phyloP scores from a whole-genome alignment of 2,329 filamentous ascomycete species.

The Fusarium dimerum region DNA sequence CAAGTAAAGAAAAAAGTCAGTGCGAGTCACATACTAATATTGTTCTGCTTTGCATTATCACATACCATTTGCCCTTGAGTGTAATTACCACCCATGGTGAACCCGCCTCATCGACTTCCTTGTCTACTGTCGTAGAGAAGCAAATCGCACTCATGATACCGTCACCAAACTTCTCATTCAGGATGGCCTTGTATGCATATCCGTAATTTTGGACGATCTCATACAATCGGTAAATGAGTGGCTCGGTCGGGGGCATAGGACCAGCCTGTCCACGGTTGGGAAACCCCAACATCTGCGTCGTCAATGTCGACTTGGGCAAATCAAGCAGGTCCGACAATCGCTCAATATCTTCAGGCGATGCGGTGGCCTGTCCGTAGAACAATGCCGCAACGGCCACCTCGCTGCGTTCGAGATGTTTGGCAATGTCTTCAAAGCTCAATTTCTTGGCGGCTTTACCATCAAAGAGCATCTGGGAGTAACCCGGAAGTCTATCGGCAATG shows the following conservation, averaged over 20 bases:
- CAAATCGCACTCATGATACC: constrained; percentile 97
- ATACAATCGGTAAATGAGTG: constrained; percentile 79
- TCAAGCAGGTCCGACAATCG: constrained; percentile 67
- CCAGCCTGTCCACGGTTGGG: constrained; percentile 75
- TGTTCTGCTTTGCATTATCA: not conserved
- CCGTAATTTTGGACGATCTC: constrained; percentile 98
- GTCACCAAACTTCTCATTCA: constrained; percentile 94
- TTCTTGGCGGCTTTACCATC: constrained; percentile 74
- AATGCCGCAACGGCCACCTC: constrained; percentile 85
- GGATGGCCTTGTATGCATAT: constrained; percentile 89
- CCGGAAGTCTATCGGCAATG: constrained; percentile 68
- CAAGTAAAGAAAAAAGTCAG: constrained; percentile 12
- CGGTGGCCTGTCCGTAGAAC: constrained; percentile 85
- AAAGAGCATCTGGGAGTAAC: constrained; percentile 66
- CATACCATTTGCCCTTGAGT: constrained; percentile 79
- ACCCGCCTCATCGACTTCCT: constrained; percentile 85
- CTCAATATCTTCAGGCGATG: constrained; percentile 66
- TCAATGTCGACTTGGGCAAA: constrained; percentile 57
- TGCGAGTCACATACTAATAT: not conserved
- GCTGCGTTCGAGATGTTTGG: constrained; percentile 69
- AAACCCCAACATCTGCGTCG: constrained; percentile 67
- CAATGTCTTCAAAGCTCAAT: constrained; percentile 80
- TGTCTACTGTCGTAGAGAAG: constrained; percentile 89
- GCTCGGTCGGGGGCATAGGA: constrained; percentile 40
- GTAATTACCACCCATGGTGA: constrained; percentile 84